Percentiles rank a stretch among this genome's conserved stretches.
These are phyloP conservation scores for Fomitopsis serialis DNA, from an alignment of 768 basidiomycete species.

Conservation along the genomic window DNA sequence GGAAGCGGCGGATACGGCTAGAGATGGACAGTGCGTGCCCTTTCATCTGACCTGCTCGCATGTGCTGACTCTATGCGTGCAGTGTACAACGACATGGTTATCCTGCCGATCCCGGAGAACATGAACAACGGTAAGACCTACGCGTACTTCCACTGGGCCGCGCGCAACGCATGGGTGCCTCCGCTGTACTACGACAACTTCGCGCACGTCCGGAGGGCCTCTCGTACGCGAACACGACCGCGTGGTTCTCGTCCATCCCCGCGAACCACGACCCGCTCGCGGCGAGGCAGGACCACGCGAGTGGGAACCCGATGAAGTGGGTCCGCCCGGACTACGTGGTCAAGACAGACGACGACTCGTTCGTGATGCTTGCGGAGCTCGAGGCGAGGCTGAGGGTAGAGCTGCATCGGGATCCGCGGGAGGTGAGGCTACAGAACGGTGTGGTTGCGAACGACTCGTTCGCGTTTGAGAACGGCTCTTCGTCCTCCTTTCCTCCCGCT, in stretches of 20 bases:
- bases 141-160: constrained; percentile 90
- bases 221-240: constrained; percentile 61
- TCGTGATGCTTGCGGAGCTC: constrained; percentile 91
- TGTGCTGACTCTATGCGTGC: constrained; percentile 2
- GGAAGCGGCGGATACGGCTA: constrained; percentile 72
- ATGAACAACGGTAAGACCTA: constrained; percentile 96
- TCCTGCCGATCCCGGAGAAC: constrained; percentile 83
- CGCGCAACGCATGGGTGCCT: constrained; percentile 87
- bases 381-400: constrained; percentile 84
- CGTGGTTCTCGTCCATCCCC: constrained; percentile 46
- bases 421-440: background rate
- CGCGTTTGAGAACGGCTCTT: constrained; percentile 1
- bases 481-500: background rate
- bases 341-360: constrained; percentile 94
- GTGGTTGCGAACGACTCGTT: background rate
- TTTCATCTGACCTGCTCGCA: background rate
- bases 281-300: constrained; percentile 46
- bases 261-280: constrained; percentile 66
- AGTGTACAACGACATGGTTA: constrained; percentile 84
- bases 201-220: constrained; percentile 39
- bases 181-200: constrained; percentile 54
- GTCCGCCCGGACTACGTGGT: constrained; percentile 87
- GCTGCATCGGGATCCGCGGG: constrained; percentile 38
- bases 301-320: constrained; percentile 52
- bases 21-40: constrained; percentile 83